A percentile compares a stretch with the other conserved stretches of the same genome.
phyloP scores from a whole-genome alignment of 75 land plant species.

The Chamaecyparis obtusa region DNA sequence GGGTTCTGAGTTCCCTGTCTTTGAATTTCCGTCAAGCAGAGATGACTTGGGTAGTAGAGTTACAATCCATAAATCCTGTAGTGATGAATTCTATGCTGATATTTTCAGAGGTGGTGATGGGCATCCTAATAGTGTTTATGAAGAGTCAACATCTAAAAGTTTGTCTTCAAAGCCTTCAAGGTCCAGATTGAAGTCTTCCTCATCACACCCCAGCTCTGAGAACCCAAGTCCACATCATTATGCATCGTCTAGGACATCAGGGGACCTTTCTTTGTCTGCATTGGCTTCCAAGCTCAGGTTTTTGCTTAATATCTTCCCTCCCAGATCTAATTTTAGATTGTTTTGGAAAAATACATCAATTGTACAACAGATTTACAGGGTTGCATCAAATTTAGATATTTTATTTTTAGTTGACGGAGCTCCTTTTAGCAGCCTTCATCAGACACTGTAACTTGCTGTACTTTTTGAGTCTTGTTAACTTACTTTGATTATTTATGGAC shows the following conservation, averaged over 20 bases:
- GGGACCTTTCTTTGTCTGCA: conserved; percentile 9
- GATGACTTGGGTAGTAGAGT: background rate
- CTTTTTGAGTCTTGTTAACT: background rate
- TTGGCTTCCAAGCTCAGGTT: conserved; percentile 9
- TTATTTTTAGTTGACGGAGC: background rate
- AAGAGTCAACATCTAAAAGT: conserved; percentile 2
- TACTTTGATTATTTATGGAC: background rate
- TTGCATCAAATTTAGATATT: background rate
- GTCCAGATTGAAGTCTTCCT: conserved; percentile 2
- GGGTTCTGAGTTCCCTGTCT: conserved; percentile 9
- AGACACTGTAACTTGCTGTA: background rate
- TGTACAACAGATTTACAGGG: background rate
- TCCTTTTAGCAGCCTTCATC: background rate
- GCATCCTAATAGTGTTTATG: background rate
- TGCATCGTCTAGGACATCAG: background rate
- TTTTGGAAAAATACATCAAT: background rate
- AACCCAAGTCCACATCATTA: background rate
- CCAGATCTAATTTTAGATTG: background rate
- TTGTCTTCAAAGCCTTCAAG: background rate
- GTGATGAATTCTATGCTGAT: conserved; percentile 16
- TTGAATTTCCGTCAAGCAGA: background rate
- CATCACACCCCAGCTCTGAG: background rate
- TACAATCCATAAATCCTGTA: background rate
- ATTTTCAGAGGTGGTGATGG: conserved; percentile 1
- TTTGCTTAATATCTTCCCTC: background rate